These are phyloP conservation scores for Calonectria fujianensis DNA, from an alignment of 2,329 filamentous ascomycete species.

Conservation along the genomic window DNA sequence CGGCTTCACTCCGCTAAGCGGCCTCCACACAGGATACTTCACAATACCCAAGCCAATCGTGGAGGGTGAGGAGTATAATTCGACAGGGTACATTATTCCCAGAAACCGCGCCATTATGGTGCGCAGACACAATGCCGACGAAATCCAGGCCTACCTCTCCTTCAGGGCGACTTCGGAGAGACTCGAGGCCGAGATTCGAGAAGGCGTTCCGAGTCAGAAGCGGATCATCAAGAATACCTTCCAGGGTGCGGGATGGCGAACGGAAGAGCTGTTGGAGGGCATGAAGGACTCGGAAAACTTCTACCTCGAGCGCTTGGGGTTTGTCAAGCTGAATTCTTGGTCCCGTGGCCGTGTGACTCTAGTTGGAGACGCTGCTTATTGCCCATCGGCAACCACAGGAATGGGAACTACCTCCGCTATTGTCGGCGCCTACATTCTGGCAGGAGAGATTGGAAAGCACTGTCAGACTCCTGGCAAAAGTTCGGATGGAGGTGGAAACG, in stretches of 20 bases:
- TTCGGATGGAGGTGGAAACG: accelerated
- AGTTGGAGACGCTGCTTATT: slow-evolving; percentile 17
- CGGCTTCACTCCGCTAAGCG: slow-evolving; percentile 50
- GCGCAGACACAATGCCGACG: slow-evolving; percentile 61
- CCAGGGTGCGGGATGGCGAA: slow-evolving; percentile 64
- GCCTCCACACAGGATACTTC: slow-evolving; percentile 58
- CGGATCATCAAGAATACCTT: slow-evolving; percentile 62
- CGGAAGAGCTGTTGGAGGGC: slow-evolving; percentile 63
- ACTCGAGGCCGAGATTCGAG: slow-evolving; percentile 55
- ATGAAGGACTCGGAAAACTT: slow-evolving; percentile 66
- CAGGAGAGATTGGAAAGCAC: slow-evolving; percentile 17
- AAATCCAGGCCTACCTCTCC: slow-evolving; percentile 63
- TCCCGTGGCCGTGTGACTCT: slow-evolving; percentile 7
- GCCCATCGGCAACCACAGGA: background rate
- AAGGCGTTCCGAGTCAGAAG: slow-evolving; percentile 63
- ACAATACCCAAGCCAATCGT: slow-evolving; percentile 55
- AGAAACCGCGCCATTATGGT: slow-evolving; percentile 62
- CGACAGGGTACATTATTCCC: slow-evolving; percentile 61
- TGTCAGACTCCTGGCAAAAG: background rate
- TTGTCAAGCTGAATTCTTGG: slow-evolving; percentile 63
- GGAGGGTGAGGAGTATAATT: slow-evolving; percentile 59
- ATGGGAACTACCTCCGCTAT: slow-evolving; percentile 24
- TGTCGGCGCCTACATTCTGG: slow-evolving; percentile 24
- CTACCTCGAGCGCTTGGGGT: slow-evolving; percentile 66
- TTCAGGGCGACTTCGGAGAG: slow-evolving; percentile 52